Conservation (phyloP, 805 yeast genomes). For the Brettanomyces naardenensis region DNA sequence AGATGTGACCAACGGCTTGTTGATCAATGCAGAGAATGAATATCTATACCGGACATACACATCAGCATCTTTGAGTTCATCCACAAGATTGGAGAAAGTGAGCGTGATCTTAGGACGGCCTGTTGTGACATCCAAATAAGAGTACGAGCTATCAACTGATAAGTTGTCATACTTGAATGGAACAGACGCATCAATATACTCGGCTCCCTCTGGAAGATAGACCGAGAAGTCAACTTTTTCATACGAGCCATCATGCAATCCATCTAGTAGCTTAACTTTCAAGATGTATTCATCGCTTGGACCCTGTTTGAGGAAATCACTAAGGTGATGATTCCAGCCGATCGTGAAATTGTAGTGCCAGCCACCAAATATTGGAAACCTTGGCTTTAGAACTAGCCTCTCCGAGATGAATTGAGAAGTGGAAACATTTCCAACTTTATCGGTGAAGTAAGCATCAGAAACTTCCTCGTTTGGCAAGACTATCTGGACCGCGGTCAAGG, state of each 20-base stretch:
- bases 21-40: constrained; percentile 41
- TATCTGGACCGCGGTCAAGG: constrained; percentile 54
- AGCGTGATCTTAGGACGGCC: constrained; percentile 77
- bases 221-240: constrained; percentile 49
- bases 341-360: constrained; percentile 94
- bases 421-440: constrained; percentile 88
- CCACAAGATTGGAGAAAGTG: constrained; percentile 53
- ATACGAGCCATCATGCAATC: constrained; percentile 65
- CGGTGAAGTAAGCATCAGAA: constrained; percentile 72
- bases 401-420: constrained; percentile 46
- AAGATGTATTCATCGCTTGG: constrained; percentile 44
- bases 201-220: constrained; percentile 84
- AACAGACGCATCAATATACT: constrained; percentile 43
- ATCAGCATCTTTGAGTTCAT: constrained; percentile 51
- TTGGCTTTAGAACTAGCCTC: constrained; percentile 60
- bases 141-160: constrained; percentile 25
- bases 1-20: constrained; percentile 63
- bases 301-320: constrained; percentile 40
- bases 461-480: constrained; percentile 37
- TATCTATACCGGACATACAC: constrained; percentile 58
- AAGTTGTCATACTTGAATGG: constrained; percentile 38
- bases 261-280: constrained; percentile 64
- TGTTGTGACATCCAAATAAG: constrained; percentile 62
- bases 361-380: constrained; percentile 93
- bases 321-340: constrained; percentile 76